Evolutionary conservation across 345 rosid species (phyloP).

Genomic region (Psidium friedrichsthalianum): DNA sequence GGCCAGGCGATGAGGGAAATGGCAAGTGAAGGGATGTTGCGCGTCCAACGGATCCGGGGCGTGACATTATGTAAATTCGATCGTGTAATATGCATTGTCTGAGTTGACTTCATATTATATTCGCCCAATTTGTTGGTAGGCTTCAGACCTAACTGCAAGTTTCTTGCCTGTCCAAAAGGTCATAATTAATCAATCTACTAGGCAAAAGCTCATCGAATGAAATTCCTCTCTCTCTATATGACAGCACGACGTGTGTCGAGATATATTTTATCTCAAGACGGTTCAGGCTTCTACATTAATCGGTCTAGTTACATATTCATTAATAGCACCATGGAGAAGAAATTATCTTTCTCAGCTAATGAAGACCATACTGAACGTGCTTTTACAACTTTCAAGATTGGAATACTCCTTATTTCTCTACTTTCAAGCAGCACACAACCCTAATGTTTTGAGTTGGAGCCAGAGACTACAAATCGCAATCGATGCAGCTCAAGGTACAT

Average conservation of each 20-base stretch:
- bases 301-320: neutral
- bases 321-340: neutral
- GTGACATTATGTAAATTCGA: too few relatives aligned
- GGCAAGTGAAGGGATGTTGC: too few relatives aligned
- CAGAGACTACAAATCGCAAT: conserved; percentile 30
- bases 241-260: neutral
- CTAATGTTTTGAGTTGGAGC: neutral
- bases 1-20: too few relatives aligned
- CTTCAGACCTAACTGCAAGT: too few relatives aligned
- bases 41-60: too few relatives aligned
- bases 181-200: too few relatives aligned
- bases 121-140: too few relatives aligned
- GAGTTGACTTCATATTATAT: too few relatives aligned
- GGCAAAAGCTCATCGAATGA: too few relatives aligned
- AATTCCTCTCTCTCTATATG: neutral
- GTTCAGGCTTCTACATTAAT: neutral
- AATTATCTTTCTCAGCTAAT: neutral
- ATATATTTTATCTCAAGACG: neutral
- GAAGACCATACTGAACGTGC: neutral
- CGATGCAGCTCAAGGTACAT: conserved; percentile 28
- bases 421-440: neutral
- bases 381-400: neutral
- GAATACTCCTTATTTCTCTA: neutral
- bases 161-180: too few relatives aligned
- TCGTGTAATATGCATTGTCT: too few relatives aligned